Evolutionary conservation across 257 asterid species (phyloP).

Genomic region (Mentha longifolia): DNA sequence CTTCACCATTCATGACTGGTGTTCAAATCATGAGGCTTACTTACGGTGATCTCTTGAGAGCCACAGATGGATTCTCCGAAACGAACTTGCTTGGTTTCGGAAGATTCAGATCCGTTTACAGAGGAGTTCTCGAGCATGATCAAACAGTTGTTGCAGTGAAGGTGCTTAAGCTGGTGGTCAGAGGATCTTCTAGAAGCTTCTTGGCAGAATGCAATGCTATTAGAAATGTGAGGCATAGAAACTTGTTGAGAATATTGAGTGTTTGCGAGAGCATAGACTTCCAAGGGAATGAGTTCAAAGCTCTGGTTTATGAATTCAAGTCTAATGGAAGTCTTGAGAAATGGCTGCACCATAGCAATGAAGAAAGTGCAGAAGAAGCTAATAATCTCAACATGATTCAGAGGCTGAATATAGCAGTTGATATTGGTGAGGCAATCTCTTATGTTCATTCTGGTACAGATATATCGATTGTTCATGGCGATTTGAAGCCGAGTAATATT

Average conservation of each 20-base stretch:
- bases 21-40: background rate
- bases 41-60: slow-evolving; percentile 10
- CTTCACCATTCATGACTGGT: background rate
- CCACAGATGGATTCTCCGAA: background rate
- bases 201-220: slow-evolving; percentile 14
- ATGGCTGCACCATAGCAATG: background rate
- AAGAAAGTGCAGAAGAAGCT: background rate
- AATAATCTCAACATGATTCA: background rate
- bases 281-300: slow-evolving; percentile 22
- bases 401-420: slow-evolving; percentile 7
- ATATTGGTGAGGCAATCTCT: slow-evolving; percentile 8
- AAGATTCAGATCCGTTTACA: slow-evolving; percentile 1
- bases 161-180: background rate
- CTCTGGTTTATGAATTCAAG: slow-evolving; percentile 1
- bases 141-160: background rate
- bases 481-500: slow-evolving; percentile 26
- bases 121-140: background rate
- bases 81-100: slow-evolving; percentile 1
- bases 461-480: slow-evolving; percentile 1
- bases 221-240: slow-evolving; percentile 15
- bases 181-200: slow-evolving; percentile 17
- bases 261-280: slow-evolving; percentile 27
- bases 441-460: slow-evolving; percentile 15
- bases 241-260: slow-evolving; percentile 6
- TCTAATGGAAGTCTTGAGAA: background rate